Percentiles rank a stretch among this genome's conserved stretches.
phyloP scores from a whole-genome alignment of 2,329 filamentous ascomycete genomes.

The Lecanoromycetidae sp. region DNA sequence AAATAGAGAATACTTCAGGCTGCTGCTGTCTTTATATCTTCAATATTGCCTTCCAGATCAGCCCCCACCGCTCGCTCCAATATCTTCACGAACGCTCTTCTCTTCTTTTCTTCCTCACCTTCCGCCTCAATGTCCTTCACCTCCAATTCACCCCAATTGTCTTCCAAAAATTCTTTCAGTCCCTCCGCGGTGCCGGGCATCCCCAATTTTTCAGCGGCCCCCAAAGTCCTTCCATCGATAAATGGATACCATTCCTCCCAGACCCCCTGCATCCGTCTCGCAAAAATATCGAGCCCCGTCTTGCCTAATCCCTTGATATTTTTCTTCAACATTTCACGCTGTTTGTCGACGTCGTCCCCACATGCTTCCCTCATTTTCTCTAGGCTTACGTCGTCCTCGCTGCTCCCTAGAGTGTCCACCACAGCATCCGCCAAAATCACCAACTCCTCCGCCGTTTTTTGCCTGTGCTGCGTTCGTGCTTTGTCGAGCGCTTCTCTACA shows the following conservation, averaged over 20 bases:
- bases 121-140: slow-evolving; percentile 22
- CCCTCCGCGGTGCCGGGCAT: slow-evolving; percentile 27
- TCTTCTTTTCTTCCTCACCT: slow-evolving; percentile 26
- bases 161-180: slow-evolving; percentile 26
- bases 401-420: slow-evolving; percentile 18
- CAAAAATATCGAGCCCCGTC: slow-evolving; percentile 33
- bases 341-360: slow-evolving; percentile 21
- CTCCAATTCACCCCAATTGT: slow-evolving; percentile 27
- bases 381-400: slow-evolving; percentile 24
- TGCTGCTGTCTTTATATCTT: not conserved
- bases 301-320: slow-evolving; percentile 32
- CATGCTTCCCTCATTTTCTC: slow-evolving; percentile 25
- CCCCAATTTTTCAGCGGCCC: slow-evolving; percentile 27
- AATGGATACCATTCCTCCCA: slow-evolving; percentile 31
- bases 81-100: slow-evolving; percentile 30
- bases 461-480: slow-evolving; percentile 35
- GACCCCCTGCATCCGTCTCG: slow-evolving; percentile 30
- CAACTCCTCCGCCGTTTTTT: slow-evolving; percentile 34
- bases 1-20: not conserved
- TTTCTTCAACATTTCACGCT: slow-evolving; percentile 24
- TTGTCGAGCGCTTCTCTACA: slow-evolving; percentile 30
- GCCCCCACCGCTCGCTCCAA: slow-evolving; percentile 29
- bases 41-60: slow-evolving; percentile 28
- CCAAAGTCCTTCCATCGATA: slow-evolving; percentile 27
- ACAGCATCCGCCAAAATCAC: slow-evolving; percentile 18